Conservation (phyloP, 2,329 filamentous ascomycete genomes). For the Calonectria pseudoreteaudii region DNA sequence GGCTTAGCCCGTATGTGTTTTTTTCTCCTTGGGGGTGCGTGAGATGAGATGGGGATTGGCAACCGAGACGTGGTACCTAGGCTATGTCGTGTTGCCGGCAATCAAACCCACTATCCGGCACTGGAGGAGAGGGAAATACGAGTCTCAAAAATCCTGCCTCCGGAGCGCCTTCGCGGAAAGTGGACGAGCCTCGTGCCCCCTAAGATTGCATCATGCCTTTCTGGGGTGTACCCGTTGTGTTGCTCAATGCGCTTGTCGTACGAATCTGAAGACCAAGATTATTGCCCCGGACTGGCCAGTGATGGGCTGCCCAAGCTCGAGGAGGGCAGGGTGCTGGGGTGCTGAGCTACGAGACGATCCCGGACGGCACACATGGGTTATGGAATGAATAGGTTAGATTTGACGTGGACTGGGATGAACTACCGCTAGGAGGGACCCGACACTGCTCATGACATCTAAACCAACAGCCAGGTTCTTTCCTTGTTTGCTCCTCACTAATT, state of each 20-base stretch:
- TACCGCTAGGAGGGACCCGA: neutral
- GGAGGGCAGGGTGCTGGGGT: conserved; percentile 1
- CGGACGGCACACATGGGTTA: conserved; percentile 3
- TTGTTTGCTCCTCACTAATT: neutral
- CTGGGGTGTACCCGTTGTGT: neutral
- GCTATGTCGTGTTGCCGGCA: conserved; percentile 11
- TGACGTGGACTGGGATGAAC: neutral
- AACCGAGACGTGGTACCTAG: conserved; percentile 10
- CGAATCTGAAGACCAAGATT: conserved; percentile 7
- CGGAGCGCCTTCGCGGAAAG: neutral
- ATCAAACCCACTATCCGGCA: conserved; percentile 8
- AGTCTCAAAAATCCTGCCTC: neutral
- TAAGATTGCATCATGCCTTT: conserved; percentile 7
- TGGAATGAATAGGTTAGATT: conserved; percentile 1
- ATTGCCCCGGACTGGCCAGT: neutral
- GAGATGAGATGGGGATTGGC: neutral
- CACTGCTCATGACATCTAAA: neutral
- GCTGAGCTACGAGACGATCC: neutral
- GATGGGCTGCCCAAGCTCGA: neutral
- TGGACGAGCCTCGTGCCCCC: conserved; percentile 1
- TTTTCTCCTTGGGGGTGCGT: conserved; percentile 2
- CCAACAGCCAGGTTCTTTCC: neutral
- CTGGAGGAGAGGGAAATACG: neutral
- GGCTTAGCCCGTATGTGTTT: neutral
- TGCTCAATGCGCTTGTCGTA: conserved; percentile 7